Evolutionary conservation across 208 protist species (phyloP).

Genomic region (Crithidia sp.): DNA sequence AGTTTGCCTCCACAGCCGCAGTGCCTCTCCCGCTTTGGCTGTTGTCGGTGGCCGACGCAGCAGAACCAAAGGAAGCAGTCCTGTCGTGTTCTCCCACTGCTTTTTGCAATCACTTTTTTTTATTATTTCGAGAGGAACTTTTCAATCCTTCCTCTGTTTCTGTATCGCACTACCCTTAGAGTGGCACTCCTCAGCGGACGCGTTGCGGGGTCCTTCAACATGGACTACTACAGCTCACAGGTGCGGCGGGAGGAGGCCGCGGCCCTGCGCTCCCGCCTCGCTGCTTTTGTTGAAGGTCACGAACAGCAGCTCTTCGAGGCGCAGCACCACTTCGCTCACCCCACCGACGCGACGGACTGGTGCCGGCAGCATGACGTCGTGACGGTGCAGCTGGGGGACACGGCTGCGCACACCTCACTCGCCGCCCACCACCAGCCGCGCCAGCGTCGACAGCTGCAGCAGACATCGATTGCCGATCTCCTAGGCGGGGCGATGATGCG

Average conservation of each 20-base stretch:
- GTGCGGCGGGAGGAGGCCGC: conserved; percentile 21
- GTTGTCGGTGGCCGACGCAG: too few species aligned
- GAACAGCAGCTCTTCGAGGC: conserved; percentile 61
- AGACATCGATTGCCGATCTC: conserved; percentile 46
- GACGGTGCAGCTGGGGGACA: conserved; percentile 36
- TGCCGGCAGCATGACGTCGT: conserved; percentile 42
- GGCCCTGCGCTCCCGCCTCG: conserved; percentile 31
- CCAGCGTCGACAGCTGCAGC: conserved; percentile 22
- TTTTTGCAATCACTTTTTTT: too few species aligned
- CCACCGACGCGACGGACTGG: conserved; percentile 61
- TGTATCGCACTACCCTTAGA: too few species aligned
- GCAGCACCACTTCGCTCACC: conserved; percentile 52
- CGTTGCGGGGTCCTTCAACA: not conserved
- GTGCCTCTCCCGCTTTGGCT: too few species aligned
- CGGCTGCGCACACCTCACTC: conserved; percentile 6
- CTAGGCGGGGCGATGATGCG: conserved; percentile 29
- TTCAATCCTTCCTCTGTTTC: too few species aligned
- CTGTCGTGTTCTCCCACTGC: too few species aligned
- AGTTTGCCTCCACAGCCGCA: too few species aligned
- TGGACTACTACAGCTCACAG: conserved; percentile 32
- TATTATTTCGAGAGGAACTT: too few species aligned
- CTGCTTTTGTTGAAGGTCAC: conserved; percentile 52
- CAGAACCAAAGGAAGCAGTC: too few species aligned
- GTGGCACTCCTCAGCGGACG: too few species aligned
- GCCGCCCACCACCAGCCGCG: conserved; percentile 16